Evolutionary conservation across 2,329 filamentous ascomycete species (phyloP).

Genomic region (Neofusicoccum umdonicola): DNA sequence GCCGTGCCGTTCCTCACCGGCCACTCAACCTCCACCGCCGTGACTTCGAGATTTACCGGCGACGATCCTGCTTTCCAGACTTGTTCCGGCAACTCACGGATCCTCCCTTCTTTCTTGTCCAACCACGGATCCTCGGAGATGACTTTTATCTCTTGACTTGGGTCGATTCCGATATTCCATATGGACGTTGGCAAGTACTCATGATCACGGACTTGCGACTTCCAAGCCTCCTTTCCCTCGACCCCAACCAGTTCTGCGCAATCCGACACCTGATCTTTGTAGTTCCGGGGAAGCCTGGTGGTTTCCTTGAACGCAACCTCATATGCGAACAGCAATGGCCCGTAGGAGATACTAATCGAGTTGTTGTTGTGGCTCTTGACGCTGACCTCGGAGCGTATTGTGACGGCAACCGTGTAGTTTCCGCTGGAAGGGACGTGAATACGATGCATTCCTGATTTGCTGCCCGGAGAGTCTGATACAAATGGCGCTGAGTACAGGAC

Average conservation of each 20-base stretch:
- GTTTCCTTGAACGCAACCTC: not conserved
- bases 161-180: not conserved
- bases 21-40: not conserved
- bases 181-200: not conserved
- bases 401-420: not conserved
- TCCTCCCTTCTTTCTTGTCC: not conserved
- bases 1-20: slow-evolving; percentile 5
- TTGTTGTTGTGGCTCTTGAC: not conserved
- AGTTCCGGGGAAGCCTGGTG: not conserved
- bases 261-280: not conserved
- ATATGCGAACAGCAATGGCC: not conserved
- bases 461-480: not conserved
- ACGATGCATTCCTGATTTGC: not conserved
- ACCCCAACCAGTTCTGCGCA: not conserved
- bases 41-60: not conserved
- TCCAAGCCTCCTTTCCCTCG: not conserved
- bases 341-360: not conserved
- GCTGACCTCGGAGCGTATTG: not conserved
- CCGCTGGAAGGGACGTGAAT: not conserved
- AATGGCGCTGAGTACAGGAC: not conserved
- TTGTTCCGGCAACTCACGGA: not conserved
- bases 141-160: not conserved
- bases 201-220: not conserved
- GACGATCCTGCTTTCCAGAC: not conserved
- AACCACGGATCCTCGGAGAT: not conserved